Evolutionary conservation across 805 yeast species (phyloP).

Genomic region (Saturnispora hagleri): DNA sequence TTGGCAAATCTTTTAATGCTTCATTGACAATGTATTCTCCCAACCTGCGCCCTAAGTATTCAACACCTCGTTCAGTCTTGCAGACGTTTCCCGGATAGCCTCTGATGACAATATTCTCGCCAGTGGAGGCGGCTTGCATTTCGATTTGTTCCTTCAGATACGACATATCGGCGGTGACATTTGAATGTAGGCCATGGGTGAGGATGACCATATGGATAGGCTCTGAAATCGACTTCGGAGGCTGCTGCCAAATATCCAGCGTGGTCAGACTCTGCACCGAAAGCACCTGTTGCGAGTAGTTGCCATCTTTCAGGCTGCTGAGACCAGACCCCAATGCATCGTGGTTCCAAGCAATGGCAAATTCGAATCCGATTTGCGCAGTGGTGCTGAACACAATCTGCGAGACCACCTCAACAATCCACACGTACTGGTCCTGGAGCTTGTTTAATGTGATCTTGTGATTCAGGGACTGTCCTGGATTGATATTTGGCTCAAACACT

Average conservation of each 20-base stretch:
- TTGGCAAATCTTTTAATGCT: slow-evolving; percentile 20
- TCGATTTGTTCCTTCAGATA: slow-evolving; percentile 78
- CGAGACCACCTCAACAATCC: slow-evolving; percentile 75
- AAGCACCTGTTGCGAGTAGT: slow-evolving; percentile 18
- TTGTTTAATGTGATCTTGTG: slow-evolving; percentile 60
- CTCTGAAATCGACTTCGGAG: slow-evolving; percentile 36
- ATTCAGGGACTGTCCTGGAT: slow-evolving; percentile 55
- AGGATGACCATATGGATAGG: slow-evolving; percentile 79
- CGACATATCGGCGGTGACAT: slow-evolving; percentile 82
- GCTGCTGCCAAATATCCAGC: slow-evolving; percentile 64
- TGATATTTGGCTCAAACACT: slow-evolving; percentile 57
- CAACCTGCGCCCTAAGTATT: slow-evolving; percentile 71
- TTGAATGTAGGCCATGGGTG: slow-evolving; percentile 91
- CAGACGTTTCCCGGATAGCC: slow-evolving; percentile 82
- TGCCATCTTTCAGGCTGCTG: slow-evolving; percentile 20
- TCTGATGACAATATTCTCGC: slow-evolving; percentile 66
- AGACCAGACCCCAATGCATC: slow-evolving; percentile 26
- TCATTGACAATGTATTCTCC: slow-evolving; percentile 63
- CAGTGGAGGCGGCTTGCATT: slow-evolving; percentile 29
- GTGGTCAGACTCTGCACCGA: slow-evolving; percentile 51
- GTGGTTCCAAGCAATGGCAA: slow-evolving; percentile 44
- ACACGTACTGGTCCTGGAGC: slow-evolving; percentile 46
- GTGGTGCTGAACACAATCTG: slow-evolving; percentile 68
- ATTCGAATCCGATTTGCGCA: slow-evolving; percentile 59
- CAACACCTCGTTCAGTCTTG: slow-evolving; percentile 81